Evolutionary conservation across 108 stramenopile species (phyloP), one percentile per base, ranked within the genome.

Genomic region (Skeletonema costatum): DNA sequence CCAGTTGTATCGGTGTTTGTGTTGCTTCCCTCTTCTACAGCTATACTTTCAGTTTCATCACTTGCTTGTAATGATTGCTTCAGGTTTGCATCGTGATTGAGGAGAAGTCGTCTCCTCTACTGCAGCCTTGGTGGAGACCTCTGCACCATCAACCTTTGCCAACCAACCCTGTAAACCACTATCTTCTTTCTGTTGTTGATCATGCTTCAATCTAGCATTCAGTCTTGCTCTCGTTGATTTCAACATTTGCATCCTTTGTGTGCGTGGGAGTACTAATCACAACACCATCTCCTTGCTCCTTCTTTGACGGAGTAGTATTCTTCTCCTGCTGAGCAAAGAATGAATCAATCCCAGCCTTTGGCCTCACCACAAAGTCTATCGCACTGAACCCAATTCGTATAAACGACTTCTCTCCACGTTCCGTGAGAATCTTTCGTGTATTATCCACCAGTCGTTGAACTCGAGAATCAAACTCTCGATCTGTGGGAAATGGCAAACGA

Each of bases 301-400:
- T 51, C 19, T 51, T 51, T 2, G 50, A 19, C 50, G 50, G 19
- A 19, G 50, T 6, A 51, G 50, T 51, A 51, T 32, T 19, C 61
- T 44, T 32, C 46, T 19, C 25, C 33, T 14, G 73, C 48, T 17
- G 38, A 39, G 51, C 8, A 39, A 87, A 86, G 64, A 83, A 86
- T 39, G 85, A 80, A 76, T 82, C 75, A 68, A 86, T 86, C 4
- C 85, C 83, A 41, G 65, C 64, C 25, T 76, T 76, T 13, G 83
- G 76, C 64, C 82, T 64, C 42, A 21, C 35, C 2, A 85, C 85
- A 66, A 87, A 84, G 66, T 87, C 83, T 0, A 81, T 74, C 1
- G 86, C 86, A 41, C 71, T 73, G 39, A 81, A 81, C 2, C 86
- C 86, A 53, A 87, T 67, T 30, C 86, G 79, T 48, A 80, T 83